Evolutionary conservation across 306 rosid species (phyloP).

Genomic region (Cicer bijugum): DNA sequence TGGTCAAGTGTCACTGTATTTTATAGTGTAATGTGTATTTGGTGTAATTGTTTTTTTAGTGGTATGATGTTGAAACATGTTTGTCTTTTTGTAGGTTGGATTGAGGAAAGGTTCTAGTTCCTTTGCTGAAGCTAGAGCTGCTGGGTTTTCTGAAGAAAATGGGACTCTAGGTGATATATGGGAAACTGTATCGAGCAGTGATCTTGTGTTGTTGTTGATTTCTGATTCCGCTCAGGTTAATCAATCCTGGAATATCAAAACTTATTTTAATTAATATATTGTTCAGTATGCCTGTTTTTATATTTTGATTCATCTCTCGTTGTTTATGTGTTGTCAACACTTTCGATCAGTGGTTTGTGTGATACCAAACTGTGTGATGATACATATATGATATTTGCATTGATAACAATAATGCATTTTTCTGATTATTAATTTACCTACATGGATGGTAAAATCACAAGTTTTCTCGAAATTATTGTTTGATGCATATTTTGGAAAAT

Average conservation of each 20-base stretch:
- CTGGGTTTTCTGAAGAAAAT: constrained; percentile 83
- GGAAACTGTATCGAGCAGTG: constrained; percentile 80
- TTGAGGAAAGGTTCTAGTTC: constrained; percentile 93
- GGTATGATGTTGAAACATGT: constrained; percentile 4
- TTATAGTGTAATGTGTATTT: neutral
- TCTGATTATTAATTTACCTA: too few species aligned
- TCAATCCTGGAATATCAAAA: constrained; percentile 12
- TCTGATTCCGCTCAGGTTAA: constrained; percentile 95
- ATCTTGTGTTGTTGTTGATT: constrained; percentile 87
- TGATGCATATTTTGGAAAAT: neutral
- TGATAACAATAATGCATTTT: neutral
- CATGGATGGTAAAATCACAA: neutral
- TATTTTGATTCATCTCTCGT: neutral
- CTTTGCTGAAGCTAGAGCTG: constrained; percentile 81
- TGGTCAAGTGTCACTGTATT: neutral
- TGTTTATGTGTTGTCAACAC: neutral
- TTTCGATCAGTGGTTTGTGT: neutral
- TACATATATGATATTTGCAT: neutral
- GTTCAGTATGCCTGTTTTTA: constrained; percentile 4
- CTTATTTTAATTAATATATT: neutral
- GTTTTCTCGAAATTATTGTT: neutral
- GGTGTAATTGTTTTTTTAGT: neutral
- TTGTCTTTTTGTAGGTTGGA: constrained; percentile 65
- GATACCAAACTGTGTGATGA: neutral
- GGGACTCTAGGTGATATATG: constrained; percentile 92